phyloP scores from a whole-genome alignment of 371 early-diverging fungal genomes.

The Rhizopus delemar region DNA sequence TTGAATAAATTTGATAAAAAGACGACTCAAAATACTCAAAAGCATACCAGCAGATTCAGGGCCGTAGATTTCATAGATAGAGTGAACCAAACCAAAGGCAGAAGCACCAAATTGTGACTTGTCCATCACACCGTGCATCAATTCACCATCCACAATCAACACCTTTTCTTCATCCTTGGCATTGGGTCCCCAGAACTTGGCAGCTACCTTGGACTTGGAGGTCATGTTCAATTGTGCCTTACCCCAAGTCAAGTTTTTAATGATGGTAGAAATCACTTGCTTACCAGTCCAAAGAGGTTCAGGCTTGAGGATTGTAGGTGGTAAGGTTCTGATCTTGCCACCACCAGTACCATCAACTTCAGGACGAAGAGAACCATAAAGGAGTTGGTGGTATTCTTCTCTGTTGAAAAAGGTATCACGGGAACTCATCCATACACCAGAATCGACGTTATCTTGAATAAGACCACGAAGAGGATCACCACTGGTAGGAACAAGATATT shows the following conservation, averaged over 20 bases:
- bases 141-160: constrained; percentile 85
- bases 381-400: constrained; percentile 92
- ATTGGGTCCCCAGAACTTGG: constrained; percentile 90
- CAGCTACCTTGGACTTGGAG: constrained; percentile 86
- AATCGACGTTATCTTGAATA: constrained; percentile 99
- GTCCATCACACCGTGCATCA: constrained; percentile 97
- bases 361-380: constrained; percentile 86
- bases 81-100: constrained; percentile 96
- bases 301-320: constrained; percentile 91
- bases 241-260: constrained; percentile 68
- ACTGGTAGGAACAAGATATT: constrained; percentile 98
- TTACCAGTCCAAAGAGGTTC: constrained; percentile 96
- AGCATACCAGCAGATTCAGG: constrained; percentile 90
- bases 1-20: constrained; percentile 95
- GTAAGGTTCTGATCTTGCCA: constrained; percentile 76
- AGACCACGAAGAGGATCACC: constrained; percentile 99
- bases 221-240: constrained; percentile 80
- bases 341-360: constrained; percentile 69
- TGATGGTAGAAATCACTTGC: constrained; percentile 92
- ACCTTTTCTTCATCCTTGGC: constrained; percentile 87
- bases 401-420: constrained; percentile 90
- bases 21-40: constrained; percentile 90
- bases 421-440: constrained; percentile 92
- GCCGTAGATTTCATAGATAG: constrained; percentile 96
- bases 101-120: constrained; percentile 96